Evolutionary conservation across 1,284 basidiomycete genomes (phyloP).

Genomic region (Naganishia sp.): DNA sequence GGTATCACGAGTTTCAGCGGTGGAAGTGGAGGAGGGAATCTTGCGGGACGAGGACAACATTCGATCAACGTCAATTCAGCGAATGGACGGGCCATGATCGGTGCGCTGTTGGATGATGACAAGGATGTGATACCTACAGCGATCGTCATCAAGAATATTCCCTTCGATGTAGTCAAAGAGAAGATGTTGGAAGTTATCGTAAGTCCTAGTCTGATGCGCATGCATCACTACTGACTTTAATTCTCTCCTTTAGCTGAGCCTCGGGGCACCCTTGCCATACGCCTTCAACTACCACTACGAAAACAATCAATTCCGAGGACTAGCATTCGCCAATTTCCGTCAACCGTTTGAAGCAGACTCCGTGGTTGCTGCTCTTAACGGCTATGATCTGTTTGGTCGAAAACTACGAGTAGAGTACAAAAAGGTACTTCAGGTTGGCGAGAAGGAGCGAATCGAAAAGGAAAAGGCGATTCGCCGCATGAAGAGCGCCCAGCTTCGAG

Average conservation of each 20-base stretch:
- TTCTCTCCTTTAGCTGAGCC: constrained; percentile 64
- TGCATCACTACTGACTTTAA: constrained; percentile 4
- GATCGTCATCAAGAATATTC: constrained; percentile 99
- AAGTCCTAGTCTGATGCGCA: constrained; percentile 47
- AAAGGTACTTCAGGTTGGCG: constrained; percentile 96
- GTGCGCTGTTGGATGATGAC: constrained; percentile 23
- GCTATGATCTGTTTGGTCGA: constrained; percentile 92
- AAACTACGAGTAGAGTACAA: constrained; percentile 99
- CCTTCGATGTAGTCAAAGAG: constrained; percentile 95
- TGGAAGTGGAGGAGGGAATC: neutral
- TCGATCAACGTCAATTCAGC: constrained; percentile 21
- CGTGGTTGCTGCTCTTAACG: constrained; percentile 80
- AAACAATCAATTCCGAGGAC: constrained; percentile 91
- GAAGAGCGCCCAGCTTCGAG: constrained; percentile 92
- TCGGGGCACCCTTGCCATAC: constrained; percentile 96
- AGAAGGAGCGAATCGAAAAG: constrained; percentile 97
- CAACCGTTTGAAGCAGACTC: constrained; percentile 87
- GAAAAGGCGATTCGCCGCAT: constrained; percentile 98
- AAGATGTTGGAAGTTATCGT: constrained; percentile 95
- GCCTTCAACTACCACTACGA: constrained; percentile 99
- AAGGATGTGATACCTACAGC: constrained; percentile 98
- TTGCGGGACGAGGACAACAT: neutral
- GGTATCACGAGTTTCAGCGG: constrained; percentile 20
- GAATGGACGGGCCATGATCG: constrained; percentile 24
- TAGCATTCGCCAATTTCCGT: constrained; percentile 98